phyloP scores from a whole-genome alignment of 2,329 filamentous ascomycete species.

The Mycosphaerella sp. region DNA sequence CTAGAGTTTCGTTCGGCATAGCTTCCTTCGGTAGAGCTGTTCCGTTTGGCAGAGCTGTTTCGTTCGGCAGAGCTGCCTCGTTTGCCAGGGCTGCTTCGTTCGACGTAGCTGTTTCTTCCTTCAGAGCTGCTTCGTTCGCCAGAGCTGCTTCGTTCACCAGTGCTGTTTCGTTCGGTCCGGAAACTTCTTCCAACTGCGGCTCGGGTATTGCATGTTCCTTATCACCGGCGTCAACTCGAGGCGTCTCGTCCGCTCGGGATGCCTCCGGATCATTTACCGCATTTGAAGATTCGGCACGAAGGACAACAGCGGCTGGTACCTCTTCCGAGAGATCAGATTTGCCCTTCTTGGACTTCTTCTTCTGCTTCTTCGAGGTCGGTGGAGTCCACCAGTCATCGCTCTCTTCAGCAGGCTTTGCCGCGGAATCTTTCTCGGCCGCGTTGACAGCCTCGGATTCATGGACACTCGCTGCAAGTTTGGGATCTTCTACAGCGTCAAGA shows the following conservation, averaged over 20 bases:
- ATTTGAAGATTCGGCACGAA: background rate
- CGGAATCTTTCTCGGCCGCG: background rate
- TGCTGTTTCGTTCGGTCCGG: background rate
- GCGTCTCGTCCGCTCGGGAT: too few relatives aligned
- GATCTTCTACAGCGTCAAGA: background rate
- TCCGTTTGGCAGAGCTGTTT: background rate
- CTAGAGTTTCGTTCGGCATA: too few relatives aligned
- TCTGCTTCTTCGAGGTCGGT: constrained; percentile 22
- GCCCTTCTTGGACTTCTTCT: constrained; percentile 32
- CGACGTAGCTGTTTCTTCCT: too few relatives aligned
- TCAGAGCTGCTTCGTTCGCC: too few relatives aligned
- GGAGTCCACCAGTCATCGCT: constrained; percentile 11
- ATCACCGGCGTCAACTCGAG: too few relatives aligned
- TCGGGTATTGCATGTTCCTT: too few relatives aligned
- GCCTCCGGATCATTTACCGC: background rate
- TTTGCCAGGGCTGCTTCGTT: too few relatives aligned
- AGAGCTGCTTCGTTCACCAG: background rate
- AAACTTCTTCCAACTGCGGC: too few relatives aligned
- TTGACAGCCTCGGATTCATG: background rate
- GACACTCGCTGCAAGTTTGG: too few relatives aligned
- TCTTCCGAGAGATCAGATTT: constrained; percentile 16
- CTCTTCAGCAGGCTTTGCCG: background rate
- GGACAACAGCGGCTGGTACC: background rate
- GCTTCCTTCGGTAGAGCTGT: background rate
- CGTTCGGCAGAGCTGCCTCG: background rate